Percentiles rank a stretch among this genome's conserved stretches.
Conservation (phyloP, 1,284 basidiomycete genomes). For the Melampsora abietis-canadensis region DNA sequence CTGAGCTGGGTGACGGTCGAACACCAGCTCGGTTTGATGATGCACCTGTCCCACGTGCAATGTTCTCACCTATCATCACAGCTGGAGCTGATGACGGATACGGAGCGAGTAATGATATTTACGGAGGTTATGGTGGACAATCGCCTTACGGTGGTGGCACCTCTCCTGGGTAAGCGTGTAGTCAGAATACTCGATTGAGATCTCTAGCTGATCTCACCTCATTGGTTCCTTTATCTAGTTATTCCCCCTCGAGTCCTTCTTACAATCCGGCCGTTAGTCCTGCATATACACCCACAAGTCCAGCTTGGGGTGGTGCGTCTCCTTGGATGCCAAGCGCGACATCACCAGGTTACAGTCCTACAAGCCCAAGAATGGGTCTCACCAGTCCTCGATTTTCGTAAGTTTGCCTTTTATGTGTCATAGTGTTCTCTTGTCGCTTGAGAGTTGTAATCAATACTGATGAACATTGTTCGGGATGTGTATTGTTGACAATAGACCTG, state of each 20-base stretch:
- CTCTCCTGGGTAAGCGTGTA: constrained; percentile 61
- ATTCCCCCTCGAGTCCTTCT: constrained; percentile 63
- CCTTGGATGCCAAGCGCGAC: constrained; percentile 56
- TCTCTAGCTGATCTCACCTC: constrained; percentile 73
- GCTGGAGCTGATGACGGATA: constrained; percentile 77
- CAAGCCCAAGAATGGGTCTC: constrained; percentile 54
- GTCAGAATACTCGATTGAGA: constrained; percentile 46
- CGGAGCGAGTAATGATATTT: constrained; percentile 63
- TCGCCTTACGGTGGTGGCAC: constrained; percentile 59
- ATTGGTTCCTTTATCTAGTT: constrained; percentile 46
- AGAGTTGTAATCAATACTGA: background rate
- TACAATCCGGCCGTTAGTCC: constrained; percentile 43
- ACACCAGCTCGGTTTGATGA: constrained; percentile 47
- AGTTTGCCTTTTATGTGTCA: constrained; percentile 62
- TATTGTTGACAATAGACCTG: constrained; percentile 20
- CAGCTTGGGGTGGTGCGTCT: constrained; percentile 49
- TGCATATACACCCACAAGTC: constrained; percentile 54
- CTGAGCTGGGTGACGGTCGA: constrained; percentile 47
- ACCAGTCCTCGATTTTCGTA: constrained; percentile 69
- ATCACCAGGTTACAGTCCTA: constrained; percentile 80
- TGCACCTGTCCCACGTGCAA: constrained; percentile 57
- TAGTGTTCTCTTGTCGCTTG: background rate
- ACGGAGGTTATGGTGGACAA: constrained; percentile 49
- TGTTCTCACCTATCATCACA: constrained; percentile 89
- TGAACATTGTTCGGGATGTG: background rate